Evolutionary conservation across 1,139 yeast genomes (phyloP).

Genomic region (Magnusiomyces tetraspermus): DNA sequence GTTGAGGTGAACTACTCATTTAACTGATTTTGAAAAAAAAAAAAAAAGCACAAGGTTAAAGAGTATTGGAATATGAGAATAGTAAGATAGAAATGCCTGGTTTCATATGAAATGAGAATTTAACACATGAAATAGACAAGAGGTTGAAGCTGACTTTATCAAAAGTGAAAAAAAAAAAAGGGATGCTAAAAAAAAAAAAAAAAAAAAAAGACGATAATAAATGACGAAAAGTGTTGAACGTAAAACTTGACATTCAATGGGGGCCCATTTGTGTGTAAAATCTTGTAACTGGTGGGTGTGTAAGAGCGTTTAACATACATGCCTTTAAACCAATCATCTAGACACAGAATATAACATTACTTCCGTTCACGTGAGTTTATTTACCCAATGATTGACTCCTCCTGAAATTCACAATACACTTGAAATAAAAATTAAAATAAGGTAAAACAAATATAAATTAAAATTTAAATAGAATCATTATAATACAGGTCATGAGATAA

Average conservation of each 20-base stretch:
- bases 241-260: too few relatives aligned
- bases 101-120: too few relatives aligned
- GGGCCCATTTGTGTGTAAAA: too few relatives aligned
- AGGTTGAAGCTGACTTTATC: too few relatives aligned
- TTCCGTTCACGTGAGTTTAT: neutral
- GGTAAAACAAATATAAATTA: neutral
- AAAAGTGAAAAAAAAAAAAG: too few relatives aligned
- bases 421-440: neutral
- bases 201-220: too few relatives aligned
- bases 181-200: too few relatives aligned
- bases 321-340: neutral
- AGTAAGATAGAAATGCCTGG: too few relatives aligned
- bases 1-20: neutral
- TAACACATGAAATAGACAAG: too few relatives aligned
- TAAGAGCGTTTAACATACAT: neutral
- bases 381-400: neutral
- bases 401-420: too few relatives aligned
- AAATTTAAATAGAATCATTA: neutral
- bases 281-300: neutral
- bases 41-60: too few relatives aligned
- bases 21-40: neutral
- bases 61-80: too few relatives aligned
- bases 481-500: neutral
- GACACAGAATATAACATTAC: neutral
- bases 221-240: neutral